Conservation (phyloP, 106 monocot genomes). For the Xerophyta viscosa region DNA sequence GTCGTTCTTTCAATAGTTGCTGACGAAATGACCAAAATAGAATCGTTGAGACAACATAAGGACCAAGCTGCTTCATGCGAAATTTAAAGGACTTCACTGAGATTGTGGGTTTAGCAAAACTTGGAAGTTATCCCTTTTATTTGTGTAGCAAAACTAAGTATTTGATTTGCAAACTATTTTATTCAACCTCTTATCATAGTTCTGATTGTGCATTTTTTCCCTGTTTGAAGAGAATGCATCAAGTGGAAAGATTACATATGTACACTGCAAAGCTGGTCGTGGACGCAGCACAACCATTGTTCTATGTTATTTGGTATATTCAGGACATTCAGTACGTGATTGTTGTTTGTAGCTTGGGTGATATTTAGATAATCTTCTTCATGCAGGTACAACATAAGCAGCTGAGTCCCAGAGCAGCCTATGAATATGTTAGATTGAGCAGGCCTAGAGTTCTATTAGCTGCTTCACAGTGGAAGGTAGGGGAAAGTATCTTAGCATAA, state of each 20-base stretch:
- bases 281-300: conserved; percentile 97
- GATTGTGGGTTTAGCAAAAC: no score
- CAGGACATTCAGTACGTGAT: not conserved
- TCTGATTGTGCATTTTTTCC: not conserved
- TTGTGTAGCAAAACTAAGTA: no score
- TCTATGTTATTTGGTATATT: conserved; percentile 85
- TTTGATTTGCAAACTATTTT: conserved; percentile 1
- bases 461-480: conserved; percentile 82
- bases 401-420: conserved; percentile 78
- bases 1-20: no score
- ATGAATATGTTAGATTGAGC: conserved; percentile 55
- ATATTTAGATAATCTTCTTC: no score
- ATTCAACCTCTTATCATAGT: not conserved
- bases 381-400: conserved; percentile 72
- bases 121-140: no score
- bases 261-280: conserved; percentile 99
- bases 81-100: no score
- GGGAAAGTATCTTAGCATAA: not conserved
- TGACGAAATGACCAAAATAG: no score
- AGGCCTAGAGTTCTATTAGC: conserved; percentile 90
- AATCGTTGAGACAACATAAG: no score
- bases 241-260: conserved; percentile 76
- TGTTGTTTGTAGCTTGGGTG: no score
- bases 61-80: no score
- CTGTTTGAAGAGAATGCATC: conserved; percentile 49